These are phyloP conservation scores for Xanthoconium stramineum DNA, from an alignment of 768 basidiomycete species.

Conservation along the genomic window DNA sequence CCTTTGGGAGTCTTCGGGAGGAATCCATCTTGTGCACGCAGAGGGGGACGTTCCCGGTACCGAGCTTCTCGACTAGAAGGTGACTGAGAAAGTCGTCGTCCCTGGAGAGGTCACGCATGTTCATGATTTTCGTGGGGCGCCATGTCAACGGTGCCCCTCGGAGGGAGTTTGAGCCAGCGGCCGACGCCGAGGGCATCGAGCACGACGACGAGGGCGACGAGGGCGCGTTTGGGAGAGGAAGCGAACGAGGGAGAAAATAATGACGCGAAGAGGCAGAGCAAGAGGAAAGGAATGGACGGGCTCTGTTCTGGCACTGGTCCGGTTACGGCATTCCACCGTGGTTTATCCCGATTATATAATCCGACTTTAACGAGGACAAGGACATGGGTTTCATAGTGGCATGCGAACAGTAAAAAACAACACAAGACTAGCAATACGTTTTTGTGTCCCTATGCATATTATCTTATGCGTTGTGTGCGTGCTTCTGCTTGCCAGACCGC, in stretches of 20 bases:
- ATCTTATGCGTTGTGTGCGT: conserved; percentile 54
- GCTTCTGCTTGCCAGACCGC: conserved; percentile 93
- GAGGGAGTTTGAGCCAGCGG: conserved; percentile 22
- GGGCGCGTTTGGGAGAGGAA: conserved; percentile 14
- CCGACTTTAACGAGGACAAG: conserved; percentile 2
- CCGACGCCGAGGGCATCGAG: conserved; percentile 34
- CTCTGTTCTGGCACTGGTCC: conserved; percentile 21
- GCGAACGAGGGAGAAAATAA: conserved; percentile 19
- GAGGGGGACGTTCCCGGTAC: conserved; percentile 74
- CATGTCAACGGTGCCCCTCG: conserved; percentile 43
- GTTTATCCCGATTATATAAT: conserved; percentile 22
- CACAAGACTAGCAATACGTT: neutral
- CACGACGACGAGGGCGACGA: conserved; percentile 24
- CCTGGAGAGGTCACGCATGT: conserved; percentile 83
- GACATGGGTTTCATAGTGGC: conserved; percentile 2
- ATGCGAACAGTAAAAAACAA: neutral
- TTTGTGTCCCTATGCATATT: neutral
- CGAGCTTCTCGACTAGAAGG: conserved; percentile 85
- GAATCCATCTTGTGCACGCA: conserved; percentile 90
- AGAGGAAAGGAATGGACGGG: conserved; percentile 23
- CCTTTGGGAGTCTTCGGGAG: conserved; percentile 71
- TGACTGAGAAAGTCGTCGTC: conserved; percentile 92
- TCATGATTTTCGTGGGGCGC: conserved; percentile 87
- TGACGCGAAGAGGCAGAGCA: conserved; percentile 33
- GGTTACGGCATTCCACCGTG: conserved; percentile 28